Conservation (phyloP, 768 basidiomycete genomes). For the Tricholoma bakamatsutake region DNA sequence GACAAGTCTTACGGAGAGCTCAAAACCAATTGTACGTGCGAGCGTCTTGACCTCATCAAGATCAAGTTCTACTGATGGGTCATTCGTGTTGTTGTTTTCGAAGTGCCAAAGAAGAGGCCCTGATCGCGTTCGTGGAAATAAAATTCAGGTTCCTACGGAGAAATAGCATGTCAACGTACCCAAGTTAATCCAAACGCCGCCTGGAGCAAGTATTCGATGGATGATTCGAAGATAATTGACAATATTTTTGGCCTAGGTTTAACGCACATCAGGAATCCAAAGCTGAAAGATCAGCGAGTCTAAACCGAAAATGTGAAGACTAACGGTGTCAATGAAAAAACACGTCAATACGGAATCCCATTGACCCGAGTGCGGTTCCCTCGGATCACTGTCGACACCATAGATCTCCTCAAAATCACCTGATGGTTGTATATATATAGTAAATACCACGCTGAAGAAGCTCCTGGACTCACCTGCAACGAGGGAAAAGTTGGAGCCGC, state of each 20-base stretch:
- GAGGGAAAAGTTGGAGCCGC: slow-evolving; percentile 66
- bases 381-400: slow-evolving; percentile 46
- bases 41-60: slow-evolving; percentile 85
- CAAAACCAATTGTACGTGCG: slow-evolving; percentile 71
- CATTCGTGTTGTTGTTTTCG: slow-evolving; percentile 80
- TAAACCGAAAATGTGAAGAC: slow-evolving; percentile 10
- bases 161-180: slow-evolving; percentile 33
- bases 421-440: slow-evolving; percentile 14
- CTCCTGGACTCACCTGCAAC: slow-evolving; percentile 61
- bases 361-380: slow-evolving; percentile 64
- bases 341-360: slow-evolving; percentile 93
- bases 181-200: slow-evolving; percentile 90
- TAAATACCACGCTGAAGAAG: background rate
- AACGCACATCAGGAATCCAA: background rate
- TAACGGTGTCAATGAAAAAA: slow-evolving; percentile 94
- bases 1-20: slow-evolving; percentile 55
- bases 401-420: slow-evolving; percentile 96
- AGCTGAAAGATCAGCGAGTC: background rate
- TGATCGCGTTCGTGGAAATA: slow-evolving; percentile 16
- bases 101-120: slow-evolving; percentile 97
- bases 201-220: slow-evolving; percentile 73
- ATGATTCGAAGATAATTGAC: slow-evolving; percentile 88
- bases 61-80: slow-evolving; percentile 81
- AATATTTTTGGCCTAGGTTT: slow-evolving; percentile 76
- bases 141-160: background rate